Evolutionary conservation across 805 yeast species (phyloP), one percentile per base, ranked within the genome.

Genomic region (Nakazawaea molendinolei): DNA sequence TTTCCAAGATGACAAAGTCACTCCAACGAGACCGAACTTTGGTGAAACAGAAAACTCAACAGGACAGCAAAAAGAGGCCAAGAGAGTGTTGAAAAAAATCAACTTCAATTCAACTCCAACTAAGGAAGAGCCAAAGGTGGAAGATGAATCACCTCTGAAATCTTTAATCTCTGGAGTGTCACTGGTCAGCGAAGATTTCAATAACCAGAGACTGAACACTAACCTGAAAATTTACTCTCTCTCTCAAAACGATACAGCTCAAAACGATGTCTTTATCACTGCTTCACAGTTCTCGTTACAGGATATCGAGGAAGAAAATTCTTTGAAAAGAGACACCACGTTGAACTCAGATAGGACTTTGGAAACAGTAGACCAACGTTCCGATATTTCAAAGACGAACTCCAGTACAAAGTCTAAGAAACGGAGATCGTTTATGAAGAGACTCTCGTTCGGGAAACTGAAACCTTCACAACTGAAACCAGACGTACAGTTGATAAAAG

Each of bases 211-310:
- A 2, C 27, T 31, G 4, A 53, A 52, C 31, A 39, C 40, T 7
- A n/a, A n/a, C n/a, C 41, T 38, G 15, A 41, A 44, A 9, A 40
- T 50, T 12, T 50, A 55, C 27, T 46, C 43, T 20, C 30, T 50
- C 12, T 46, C 53, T 3, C 49, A 53, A n/a, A 39, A 52, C 5
- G 50, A 55, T 7, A 43, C 54, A 4, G n/a, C n/a, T n/a, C 42
- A 44, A 26, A 52, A 48, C 16, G 67, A 62, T 23, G 53, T 58
- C 3, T 63, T 51, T 46, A 61, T 58, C 10, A 63, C 69, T 2
- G 69, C 69, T 1, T 50, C 63, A 0, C 65, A 63, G 36, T 52
- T 63, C 19, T 48, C 56, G 7, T 40, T 35, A 25, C 30, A 39
- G 8, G 30, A 34, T 16, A 34, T 34, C 26, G 32, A 34, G 29